Base-by-base conservation (phyloP, 1,139 yeast species). In the Scheffersomyces quercinus region DNA sequence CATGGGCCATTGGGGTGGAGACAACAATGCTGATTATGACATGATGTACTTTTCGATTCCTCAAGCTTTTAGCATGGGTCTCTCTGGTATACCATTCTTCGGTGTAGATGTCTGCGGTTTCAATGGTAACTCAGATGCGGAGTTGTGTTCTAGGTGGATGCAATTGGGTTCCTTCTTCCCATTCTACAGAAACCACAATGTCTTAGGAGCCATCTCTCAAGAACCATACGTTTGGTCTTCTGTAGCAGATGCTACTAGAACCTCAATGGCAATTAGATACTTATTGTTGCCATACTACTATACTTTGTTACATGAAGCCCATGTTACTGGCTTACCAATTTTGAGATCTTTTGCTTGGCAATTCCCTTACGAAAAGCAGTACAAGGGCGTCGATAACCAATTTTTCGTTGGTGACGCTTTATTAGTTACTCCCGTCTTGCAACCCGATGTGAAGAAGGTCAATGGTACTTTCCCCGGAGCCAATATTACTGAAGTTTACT, bases 1-100 rank as follows among this genome's bases (percentile, higher is more conserved):
- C 29, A 52, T 52, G 11, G 60, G 57, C n/a, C 60, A 56, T 39
- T 58, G 62, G 62, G 62, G 62, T 43, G 62, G 62, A 40, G 61
- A 58, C 38, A 58, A 58, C 39, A 35, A 45, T 15, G 57, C 62
- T 38, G 50, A 57, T 42, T 58, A 49, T 39, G 50, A 52, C 30
- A 47, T 47, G 48, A 52, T 52, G 52, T 56, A 58, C 43, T 56
- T 57, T 38, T 55, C 62, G 9, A 58, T 57, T 38, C 58, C 62
- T 4, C 62, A 57, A 40, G 60, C 60, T 2, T 52, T 58, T n/a
- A 45, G 53, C 13, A 43, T 56, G 55, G 62, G 60, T 26, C 42
- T 53, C 39, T 45, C 54, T 30, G 62, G 62, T 36, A 46, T 58
- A 37, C 62, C 62, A 20, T 57, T 56, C 45, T 55, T 56, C 47